These are phyloP conservation scores for Saksenaea vasiformis DNA, from an alignment of 371 early-diverging fungal species.

Conservation along the genomic window DNA sequence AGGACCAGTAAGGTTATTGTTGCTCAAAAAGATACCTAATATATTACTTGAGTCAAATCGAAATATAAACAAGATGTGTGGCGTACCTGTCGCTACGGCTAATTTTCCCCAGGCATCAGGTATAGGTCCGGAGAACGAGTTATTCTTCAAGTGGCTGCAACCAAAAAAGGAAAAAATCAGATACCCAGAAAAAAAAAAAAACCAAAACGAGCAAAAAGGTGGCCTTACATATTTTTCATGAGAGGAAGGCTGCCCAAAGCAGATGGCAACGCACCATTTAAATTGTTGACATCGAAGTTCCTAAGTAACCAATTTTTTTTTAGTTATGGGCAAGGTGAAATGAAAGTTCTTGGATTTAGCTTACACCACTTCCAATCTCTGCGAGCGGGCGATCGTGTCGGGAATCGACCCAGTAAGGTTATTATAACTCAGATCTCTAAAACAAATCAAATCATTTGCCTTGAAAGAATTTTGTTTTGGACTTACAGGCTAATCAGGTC, in stretches of 20 bases:
- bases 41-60: slow-evolving; percentile 2
- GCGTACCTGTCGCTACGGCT: slow-evolving; percentile 12
- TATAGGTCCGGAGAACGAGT: slow-evolving; percentile 41
- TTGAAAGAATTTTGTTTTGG: neutral
- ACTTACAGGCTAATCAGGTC: slow-evolving; percentile 48
- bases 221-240: slow-evolving; percentile 33
- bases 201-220: neutral
- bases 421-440: slow-evolving; percentile 54
- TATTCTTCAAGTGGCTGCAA: slow-evolving; percentile 45
- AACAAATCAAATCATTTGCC: slow-evolving; percentile 4
- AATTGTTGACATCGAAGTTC: slow-evolving; percentile 39
- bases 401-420: slow-evolving; percentile 50
- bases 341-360: neutral
- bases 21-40: slow-evolving; percentile 33
- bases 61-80: neutral
- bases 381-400: slow-evolving; percentile 20
- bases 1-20: slow-evolving; percentile 40
- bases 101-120: slow-evolving; percentile 35
- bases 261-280: slow-evolving; percentile 33
- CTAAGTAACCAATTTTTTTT: slow-evolving; percentile 11
- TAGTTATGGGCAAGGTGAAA: neutral
- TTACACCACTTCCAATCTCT: slow-evolving; percentile 5
- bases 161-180: slow-evolving; percentile 7
- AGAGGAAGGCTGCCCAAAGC: slow-evolving; percentile 24
- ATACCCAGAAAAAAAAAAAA: neutral